phyloP scores from a whole-genome alignment of 148 eudicot genomes.

The Amaranthus hypochondriacus region DNA sequence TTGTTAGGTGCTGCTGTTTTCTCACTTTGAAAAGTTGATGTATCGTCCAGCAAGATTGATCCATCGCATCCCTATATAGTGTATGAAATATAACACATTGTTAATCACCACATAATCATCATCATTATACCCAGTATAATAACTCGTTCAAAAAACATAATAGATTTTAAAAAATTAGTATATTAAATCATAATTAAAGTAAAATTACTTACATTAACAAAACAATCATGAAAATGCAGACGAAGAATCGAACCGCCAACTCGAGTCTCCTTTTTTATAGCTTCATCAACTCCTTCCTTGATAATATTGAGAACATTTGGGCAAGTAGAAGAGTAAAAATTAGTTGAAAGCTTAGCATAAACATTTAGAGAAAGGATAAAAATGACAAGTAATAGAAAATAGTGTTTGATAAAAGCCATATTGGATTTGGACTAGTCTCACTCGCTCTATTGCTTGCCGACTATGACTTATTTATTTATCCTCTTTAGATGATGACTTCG shows the following conservation, averaged over 20 bases:
- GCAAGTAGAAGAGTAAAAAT: constrained; percentile 24
- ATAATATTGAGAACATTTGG: constrained; percentile 19
- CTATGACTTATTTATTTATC: not conserved
- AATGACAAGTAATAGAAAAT: not conserved
- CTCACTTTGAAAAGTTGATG: constrained; percentile 34
- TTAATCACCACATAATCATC: not conserved
- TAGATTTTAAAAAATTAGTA: not conserved
- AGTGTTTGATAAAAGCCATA: constrained; percentile 17
- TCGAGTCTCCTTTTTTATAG: constrained; percentile 36
- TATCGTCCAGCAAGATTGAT: constrained; percentile 40
- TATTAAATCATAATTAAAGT: too few species aligned
- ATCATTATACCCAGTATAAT: too few species aligned
- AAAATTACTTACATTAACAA: constrained; percentile 39
- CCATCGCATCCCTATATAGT: constrained; percentile 45
- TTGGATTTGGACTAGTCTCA: not conserved
- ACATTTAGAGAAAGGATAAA: constrained; percentile 2
- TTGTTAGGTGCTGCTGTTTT: constrained; percentile 40
- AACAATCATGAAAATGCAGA: constrained; percentile 56
- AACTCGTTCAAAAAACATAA: too few species aligned
- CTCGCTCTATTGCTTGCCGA: constrained; percentile 1
- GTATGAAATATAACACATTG: not conserved
- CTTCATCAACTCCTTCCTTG: constrained; percentile 16
- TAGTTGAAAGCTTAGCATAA: constrained; percentile 15
- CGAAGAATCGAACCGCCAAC: constrained; percentile 53
- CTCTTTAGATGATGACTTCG: not conserved